Conservation (phyloP, 306 rosid genomes). For the Lathyrus aphaca region DNA sequence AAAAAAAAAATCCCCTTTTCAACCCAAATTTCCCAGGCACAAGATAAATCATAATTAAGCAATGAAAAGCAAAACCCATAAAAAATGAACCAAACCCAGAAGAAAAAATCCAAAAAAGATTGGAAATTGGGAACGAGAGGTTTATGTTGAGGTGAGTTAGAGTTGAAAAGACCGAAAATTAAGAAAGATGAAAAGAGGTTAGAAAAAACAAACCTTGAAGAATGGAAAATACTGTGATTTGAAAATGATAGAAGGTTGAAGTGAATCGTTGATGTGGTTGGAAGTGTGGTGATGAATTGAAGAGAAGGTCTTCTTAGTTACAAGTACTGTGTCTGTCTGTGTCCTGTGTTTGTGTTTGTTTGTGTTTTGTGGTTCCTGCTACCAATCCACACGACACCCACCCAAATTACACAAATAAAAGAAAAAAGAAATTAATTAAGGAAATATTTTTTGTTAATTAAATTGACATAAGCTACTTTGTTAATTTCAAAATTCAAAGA, state of each 20-base stretch:
- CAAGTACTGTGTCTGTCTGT: constrained; percentile 9
- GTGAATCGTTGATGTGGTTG: constrained; percentile 27
- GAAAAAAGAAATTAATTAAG: too few species aligned
- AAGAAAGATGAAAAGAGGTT: neutral
- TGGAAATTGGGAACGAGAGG: constrained; percentile 24
- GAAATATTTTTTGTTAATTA: neutral
- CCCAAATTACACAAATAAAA: constrained; percentile 21
- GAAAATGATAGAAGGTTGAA: constrained; percentile 3
- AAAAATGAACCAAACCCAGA: constrained; percentile 17
- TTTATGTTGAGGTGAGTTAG: neutral
- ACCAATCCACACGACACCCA: constrained; percentile 45
- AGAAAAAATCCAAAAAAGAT: constrained; percentile 19
- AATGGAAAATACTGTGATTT: neutral
- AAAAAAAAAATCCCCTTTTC: neutral
- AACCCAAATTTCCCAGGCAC: constrained; percentile 1
- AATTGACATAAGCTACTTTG: too few species aligned
- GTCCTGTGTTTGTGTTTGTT: too few species aligned
- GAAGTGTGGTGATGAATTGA: neutral
- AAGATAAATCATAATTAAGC: constrained; percentile 15
- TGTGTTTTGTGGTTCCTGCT: constrained; percentile 28
- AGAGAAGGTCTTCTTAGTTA: constrained; percentile 2
- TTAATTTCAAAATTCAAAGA: too few species aligned
- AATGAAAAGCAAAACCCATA: neutral
- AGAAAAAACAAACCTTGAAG: constrained; percentile 35
- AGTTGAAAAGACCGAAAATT: neutral